Base-by-base conservation (phyloP, 164 flowering plant genomes). In the Macadamia integrifolia region DNA sequence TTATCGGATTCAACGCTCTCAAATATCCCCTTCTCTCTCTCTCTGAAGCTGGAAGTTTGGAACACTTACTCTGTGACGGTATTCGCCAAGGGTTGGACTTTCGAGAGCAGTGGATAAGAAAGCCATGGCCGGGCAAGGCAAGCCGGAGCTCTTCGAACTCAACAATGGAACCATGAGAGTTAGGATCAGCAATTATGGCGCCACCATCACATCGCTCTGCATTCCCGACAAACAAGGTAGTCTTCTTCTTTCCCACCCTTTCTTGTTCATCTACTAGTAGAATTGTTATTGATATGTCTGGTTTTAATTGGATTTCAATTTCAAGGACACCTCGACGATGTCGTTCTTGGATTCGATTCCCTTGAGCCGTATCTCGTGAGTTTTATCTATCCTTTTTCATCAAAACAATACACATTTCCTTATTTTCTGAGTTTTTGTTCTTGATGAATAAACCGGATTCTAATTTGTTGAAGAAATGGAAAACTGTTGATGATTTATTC, bases 201-300 rank as follows among this genome's bases (percentile, higher is more conserved):
- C 88, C 82, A 91, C 86, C 72, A 88, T 93, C 77, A 85, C 85
- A 50, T 91, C 97, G 65, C 62, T 93, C 29, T 81, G 71, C 32
- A 88, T 93, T 2, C 97, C 97, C 2, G 93, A 82, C 68, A 84
- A 87, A 70, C 66, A 88, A 32, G 97, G 98, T 93, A 74, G 23
- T 14, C 15, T 17, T 0, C 63, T 12, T 18, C 65, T 48, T 55
- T 35, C 67, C 43, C 40, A 35, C 40, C 53, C 69, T 66, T 29
- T 44, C 29, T 17, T 12, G 9, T 10, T 65, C 17, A n/a, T 7
- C 10, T 1, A 17, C 43, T n/a, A n/a, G 58, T 17, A n/a, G 29
- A n/a, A 66, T 32, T 18, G 40, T 49, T 42, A 30, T 30, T 30
- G 15, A 28, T 14, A 13, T 60, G 40, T 66, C 60, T 23, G 0